Conservation (phyloP, 805 yeast species). For the Nakazawaea holstii region DNA sequence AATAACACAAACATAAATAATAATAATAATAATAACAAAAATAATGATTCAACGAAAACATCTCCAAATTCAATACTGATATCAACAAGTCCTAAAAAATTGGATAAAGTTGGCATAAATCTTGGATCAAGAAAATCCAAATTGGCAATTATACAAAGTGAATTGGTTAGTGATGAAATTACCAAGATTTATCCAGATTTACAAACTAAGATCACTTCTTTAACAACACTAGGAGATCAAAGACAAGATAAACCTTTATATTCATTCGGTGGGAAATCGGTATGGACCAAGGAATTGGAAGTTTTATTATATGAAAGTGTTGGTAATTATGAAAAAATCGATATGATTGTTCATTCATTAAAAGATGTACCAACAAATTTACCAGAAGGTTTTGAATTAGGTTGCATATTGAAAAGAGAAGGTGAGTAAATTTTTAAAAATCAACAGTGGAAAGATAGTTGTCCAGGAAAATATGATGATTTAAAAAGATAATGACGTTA, state of each 20-base stretch:
- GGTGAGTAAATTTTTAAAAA: conserved; percentile 29
- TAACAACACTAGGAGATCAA: conserved; percentile 87
- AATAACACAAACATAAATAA: not conserved
- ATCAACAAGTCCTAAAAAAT: not conserved
- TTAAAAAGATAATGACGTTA: conserved; percentile 29
- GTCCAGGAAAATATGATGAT: conserved; percentile 19
- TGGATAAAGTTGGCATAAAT: conserved; percentile 16
- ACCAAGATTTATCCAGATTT: conserved; percentile 56
- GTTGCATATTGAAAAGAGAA: conserved; percentile 79
- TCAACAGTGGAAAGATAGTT: not conserved
- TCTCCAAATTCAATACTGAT: not conserved
- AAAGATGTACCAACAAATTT: conserved; percentile 88
- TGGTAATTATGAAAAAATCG: conserved; percentile 64
- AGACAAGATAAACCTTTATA: conserved; percentile 81
- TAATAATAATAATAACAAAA: not conserved
- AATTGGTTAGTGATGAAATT: conserved; percentile 61
- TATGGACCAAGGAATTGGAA: conserved; percentile 96
- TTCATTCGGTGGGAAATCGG: conserved; percentile 91
- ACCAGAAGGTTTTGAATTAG: conserved; percentile 86
- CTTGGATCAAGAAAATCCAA: conserved; percentile 90
- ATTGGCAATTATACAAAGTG: conserved; percentile 83
- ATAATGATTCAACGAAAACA: not conserved
- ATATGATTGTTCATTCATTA: conserved; percentile 87
- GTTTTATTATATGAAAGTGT: conserved; percentile 58
- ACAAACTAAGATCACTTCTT: conserved; percentile 70